Conservation (phyloP, 768 basidiomycete species). For the Clitopilus hobsonii region DNA sequence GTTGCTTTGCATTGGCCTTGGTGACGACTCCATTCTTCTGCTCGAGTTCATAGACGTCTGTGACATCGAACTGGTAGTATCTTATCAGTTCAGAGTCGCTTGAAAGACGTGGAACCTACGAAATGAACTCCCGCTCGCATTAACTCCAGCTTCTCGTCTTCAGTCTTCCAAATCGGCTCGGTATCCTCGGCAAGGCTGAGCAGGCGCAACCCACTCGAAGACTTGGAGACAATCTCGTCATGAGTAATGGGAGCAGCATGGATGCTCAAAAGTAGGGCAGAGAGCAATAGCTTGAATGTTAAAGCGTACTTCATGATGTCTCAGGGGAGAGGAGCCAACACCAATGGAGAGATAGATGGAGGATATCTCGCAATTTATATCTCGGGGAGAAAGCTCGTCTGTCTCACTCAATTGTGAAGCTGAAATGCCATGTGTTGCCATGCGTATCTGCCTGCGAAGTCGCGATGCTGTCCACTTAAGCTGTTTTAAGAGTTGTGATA, state of each 20-base stretch:
- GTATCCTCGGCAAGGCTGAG: slow-evolving; percentile 29
- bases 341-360: neutral
- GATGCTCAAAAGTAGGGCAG: slow-evolving; percentile 18
- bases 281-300: slow-evolving; percentile 5
- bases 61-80: slow-evolving; percentile 32
- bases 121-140: slow-evolving; percentile 28
- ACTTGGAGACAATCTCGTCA: slow-evolving; percentile 27
- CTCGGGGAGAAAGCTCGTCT: neutral
- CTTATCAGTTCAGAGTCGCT: neutral
- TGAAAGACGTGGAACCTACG: slow-evolving; percentile 20
- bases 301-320: neutral
- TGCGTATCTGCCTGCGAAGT: neutral
- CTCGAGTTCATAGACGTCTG: slow-evolving; percentile 32
- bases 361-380: neutral
- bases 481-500: neutral
- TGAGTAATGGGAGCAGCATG: slow-evolving; percentile 25
- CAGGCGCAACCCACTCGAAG: slow-evolving; percentile 28
- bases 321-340: neutral
- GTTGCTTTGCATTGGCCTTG: slow-evolving; percentile 6
- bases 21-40: slow-evolving; percentile 13
- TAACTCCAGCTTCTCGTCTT: slow-evolving; percentile 31
- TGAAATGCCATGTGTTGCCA: neutral
- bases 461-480: neutral
- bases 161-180: slow-evolving; percentile 37
- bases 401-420: neutral